These are phyloP conservation scores for Chalaropsis thielavioides DNA, from an alignment of 2,329 filamentous ascomycete species.

Conservation along the genomic window DNA sequence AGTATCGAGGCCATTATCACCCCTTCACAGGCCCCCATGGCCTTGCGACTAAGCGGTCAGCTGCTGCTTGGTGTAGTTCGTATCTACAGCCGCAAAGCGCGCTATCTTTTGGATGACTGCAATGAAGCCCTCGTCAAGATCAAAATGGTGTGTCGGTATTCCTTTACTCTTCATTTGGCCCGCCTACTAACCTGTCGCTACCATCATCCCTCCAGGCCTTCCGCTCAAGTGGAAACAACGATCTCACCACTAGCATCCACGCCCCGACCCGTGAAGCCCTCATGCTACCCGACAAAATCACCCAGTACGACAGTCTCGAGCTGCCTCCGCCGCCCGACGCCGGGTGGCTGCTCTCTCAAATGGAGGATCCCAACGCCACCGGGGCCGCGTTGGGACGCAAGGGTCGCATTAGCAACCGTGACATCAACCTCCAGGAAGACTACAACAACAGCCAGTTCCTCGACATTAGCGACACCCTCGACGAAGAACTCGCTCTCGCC, in stretches of 20 bases:
- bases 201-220: constrained; percentile 53
- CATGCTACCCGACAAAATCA: constrained; percentile 81
- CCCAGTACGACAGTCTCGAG: constrained; percentile 69
- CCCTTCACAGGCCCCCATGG: constrained; percentile 85
- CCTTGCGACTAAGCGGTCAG: constrained; percentile 83
- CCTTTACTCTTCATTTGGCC: neutral
- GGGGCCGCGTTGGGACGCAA: constrained; percentile 38
- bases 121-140: constrained; percentile 97
- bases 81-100: constrained; percentile 94
- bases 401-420: constrained; percentile 43
- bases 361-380: constrained; percentile 45
- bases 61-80: constrained; percentile 87
- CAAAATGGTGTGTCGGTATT: constrained; percentile 65
- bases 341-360: constrained; percentile 64
- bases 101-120: constrained; percentile 91
- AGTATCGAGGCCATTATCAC: constrained; percentile 93
- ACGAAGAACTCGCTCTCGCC: constrained; percentile 41
- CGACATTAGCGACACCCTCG: constrained; percentile 46
- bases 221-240: constrained; percentile 84
- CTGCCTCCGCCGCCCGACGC: constrained; percentile 76
- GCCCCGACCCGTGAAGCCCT: constrained; percentile 73
- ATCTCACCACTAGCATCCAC: constrained; percentile 71
- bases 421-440: constrained; percentile 56
- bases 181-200: neutral
- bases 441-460: constrained; percentile 69